A percentile compares a stretch with the other conserved stretches of the same genome.
These are phyloP conservation scores for Phytophthora meadii DNA, from an alignment of 352 stramenopile species.

Conservation along the genomic window DNA sequence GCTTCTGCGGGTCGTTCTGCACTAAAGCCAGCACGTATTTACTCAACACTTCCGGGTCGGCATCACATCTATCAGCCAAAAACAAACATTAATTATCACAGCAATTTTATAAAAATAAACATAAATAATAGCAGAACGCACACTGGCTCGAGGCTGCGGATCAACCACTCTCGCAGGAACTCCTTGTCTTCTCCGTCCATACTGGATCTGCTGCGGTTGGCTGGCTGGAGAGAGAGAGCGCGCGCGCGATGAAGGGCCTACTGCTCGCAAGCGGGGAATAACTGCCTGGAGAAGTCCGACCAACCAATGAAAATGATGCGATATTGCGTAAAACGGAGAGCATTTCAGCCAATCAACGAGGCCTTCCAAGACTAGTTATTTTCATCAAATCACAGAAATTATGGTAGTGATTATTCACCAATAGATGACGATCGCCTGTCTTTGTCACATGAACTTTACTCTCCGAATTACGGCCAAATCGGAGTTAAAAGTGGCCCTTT, in stretches of 20 bases:
- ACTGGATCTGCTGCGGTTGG: slow-evolving; percentile 7
- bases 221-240: slow-evolving; percentile 3
- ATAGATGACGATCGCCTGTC: no score
- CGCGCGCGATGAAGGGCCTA: not conserved
- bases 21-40: slow-evolving; percentile 90
- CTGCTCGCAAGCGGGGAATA: slow-evolving; percentile 16
- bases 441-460: no score
- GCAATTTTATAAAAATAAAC: slow-evolving; percentile 5
- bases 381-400: no score
- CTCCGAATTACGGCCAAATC: no score
- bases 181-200: slow-evolving; percentile 87
- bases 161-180: slow-evolving; percentile 87
- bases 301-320: slow-evolving; percentile 34
- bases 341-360: no score
- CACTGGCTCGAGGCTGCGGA: slow-evolving; percentile 86
- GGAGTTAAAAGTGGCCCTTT: no score
- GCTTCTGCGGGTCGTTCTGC: slow-evolving; percentile 82
- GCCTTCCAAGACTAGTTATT: no score
- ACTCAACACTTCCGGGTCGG: slow-evolving; percentile 85
- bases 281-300: slow-evolving; percentile 31
- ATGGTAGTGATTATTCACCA: no score
- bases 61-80: slow-evolving; percentile 66
- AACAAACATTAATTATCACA: not conserved
- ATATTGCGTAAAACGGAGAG: no score
- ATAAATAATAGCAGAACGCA: slow-evolving; percentile 34